phyloP scores from a whole-genome alignment of 2,329 filamentous ascomycete species.

The Pseudogymnoascus sp. region DNA sequence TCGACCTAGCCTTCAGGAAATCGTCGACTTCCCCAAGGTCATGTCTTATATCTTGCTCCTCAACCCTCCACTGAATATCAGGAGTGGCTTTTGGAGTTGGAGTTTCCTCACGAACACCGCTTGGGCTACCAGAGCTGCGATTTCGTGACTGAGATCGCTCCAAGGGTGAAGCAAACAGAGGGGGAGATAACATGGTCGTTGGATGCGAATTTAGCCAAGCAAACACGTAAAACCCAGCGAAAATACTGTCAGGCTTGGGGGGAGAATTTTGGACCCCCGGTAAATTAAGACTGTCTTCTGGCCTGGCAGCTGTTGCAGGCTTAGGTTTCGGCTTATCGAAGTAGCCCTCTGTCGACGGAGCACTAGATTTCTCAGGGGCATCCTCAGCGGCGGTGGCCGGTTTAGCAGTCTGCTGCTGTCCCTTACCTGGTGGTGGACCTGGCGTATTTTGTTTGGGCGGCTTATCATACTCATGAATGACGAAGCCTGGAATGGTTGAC shows the following conservation, averaged over 20 bases:
- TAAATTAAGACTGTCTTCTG: constrained; percentile 1
- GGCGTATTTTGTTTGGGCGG: not conserved
- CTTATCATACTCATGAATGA: not conserved
- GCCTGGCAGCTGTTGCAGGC: not conserved
- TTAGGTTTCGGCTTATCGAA: not conserved
- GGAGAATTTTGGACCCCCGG: not conserved
- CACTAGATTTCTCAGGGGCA: not conserved
- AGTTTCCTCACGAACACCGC: not conserved
- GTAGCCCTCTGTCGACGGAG: not conserved
- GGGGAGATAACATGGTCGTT: not conserved
- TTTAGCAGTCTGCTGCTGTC: not conserved
- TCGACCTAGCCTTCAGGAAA: constrained; percentile 16
- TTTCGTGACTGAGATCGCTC: not conserved
- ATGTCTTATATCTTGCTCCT: constrained; percentile 8
- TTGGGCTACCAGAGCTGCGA: constrained; percentile 1
- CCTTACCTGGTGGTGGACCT: not conserved
- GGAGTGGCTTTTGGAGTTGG: constrained; percentile 6
- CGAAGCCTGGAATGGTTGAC: not conserved
- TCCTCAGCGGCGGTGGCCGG: not conserved
- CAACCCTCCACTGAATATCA: constrained; percentile 1
- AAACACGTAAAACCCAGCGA: constrained; percentile 23
- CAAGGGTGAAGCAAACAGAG: not conserved
- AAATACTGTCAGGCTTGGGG: constrained; percentile 2
- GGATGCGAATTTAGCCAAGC: constrained; percentile 17
- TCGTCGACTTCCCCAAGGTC: constrained; percentile 19